Evolutionary conservation across 2,329 filamentous ascomycete species (phyloP), one percentile per base, ranked within the genome.

Genomic region (Botrytis pseudocinerea): DNA sequence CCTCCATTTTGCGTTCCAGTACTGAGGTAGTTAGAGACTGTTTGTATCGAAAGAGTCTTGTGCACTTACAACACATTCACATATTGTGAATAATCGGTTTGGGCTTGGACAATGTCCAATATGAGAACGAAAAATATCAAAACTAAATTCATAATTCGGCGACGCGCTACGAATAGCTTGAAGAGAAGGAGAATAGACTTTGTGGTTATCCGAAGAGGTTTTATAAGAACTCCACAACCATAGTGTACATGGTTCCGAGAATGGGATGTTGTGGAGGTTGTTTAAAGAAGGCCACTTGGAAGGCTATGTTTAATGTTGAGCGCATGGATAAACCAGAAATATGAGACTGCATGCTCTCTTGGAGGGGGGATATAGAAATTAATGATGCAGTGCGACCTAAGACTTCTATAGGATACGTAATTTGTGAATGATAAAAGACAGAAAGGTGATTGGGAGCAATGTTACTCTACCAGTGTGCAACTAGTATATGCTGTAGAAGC

Each of bases 1-100:
- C 84, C 84, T 32, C 82, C 83, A 70, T 83, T 82, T 61, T 87
- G 84, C 14, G 86, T 75, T 44, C 78, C 76, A 22, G 76, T 75
- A 40, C 77, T 78, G 66, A 38, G 20, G 20, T 20, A n/a, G 28
- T 75, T 63, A 76, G 72, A 57, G 48, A 18, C 4, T 18, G 2
- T 42, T 38, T n/a, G 6, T 5, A 35, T 14, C 48, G 44, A 44
- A 59, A 12, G 22, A 42, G 2, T 42, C 9, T 18, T 9, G 61
- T 44, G 2, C 20, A 61, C 77, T 74, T 61, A 78, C 77, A 79
- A 78, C 18, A 79, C 73, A 64, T 78, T 78, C 14, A 79, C 78
- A 76, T 76, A 76, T 76, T 77, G 75, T 54, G 74, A 77, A 44
- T 75, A 78, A 63, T 77, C 78, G 32, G 70, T 18, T 46, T 72